A percentile compares a stretch with the other conserved stretches of the same genome.
phyloP scores from a whole-genome alignment of 2,329 filamentous ascomycete species.

The Monilinia laxa region DNA sequence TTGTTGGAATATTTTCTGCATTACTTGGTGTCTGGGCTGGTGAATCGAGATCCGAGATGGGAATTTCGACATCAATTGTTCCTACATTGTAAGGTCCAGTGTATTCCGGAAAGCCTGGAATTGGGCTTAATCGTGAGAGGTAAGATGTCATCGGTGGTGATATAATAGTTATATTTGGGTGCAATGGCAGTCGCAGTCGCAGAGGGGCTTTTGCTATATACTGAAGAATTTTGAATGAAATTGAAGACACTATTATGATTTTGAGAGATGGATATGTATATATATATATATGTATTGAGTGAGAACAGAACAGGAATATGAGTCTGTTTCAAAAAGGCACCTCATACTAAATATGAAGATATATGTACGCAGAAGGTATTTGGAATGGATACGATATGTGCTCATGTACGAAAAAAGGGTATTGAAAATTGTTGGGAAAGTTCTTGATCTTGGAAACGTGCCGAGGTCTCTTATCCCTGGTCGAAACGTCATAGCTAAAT shows the following conservation, averaged over 20 bases:
- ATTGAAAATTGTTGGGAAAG: background rate
- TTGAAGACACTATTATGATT: conserved; percentile 2
- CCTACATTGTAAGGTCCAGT: conserved; percentile 77
- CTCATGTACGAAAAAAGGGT: no score
- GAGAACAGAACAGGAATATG: background rate
- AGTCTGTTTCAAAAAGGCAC: background rate
- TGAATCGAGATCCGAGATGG: conserved; percentile 57
- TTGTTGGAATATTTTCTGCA: conserved; percentile 62
- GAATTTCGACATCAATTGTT: conserved; percentile 77
- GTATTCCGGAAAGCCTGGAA: conserved; percentile 72
- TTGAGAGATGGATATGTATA: no score
- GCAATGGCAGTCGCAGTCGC: background rate
- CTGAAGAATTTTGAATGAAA: conserved; percentile 6
- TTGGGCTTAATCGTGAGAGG: conserved; percentile 58
- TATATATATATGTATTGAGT: no score
- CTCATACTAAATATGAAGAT: no score
- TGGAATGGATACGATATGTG: no score
- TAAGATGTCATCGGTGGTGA: conserved; percentile 35
- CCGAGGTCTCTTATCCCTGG: conserved; percentile 16
- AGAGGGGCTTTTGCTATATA: background rate
- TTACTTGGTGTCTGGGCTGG: conserved; percentile 51
- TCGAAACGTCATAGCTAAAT: conserved; percentile 13
- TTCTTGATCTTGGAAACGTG: background rate
- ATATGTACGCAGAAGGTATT: no score
- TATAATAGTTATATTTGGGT: background rate